Evolutionary conservation across 148 eudicot genomes (phyloP).

Genomic region (Vaccinium macrocarpon): DNA sequence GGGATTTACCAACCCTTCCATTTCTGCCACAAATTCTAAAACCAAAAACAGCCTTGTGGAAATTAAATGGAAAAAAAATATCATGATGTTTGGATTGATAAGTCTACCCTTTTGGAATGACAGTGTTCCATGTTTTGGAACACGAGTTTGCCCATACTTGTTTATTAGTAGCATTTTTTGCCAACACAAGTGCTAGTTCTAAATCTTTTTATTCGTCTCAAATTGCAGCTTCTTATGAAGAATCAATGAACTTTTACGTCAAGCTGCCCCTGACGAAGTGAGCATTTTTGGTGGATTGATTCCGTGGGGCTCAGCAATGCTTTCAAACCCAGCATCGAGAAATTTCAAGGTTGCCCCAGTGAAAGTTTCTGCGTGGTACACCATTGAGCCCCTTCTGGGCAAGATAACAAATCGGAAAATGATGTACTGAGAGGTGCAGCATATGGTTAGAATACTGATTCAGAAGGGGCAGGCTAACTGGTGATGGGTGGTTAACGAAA

Average conservation of each 20-base stretch:
- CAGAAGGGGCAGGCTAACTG: slow-evolving; percentile 13
- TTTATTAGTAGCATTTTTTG: neutral
- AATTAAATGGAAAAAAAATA: neutral
- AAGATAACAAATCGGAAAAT: neutral
- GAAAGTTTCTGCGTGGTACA: neutral
- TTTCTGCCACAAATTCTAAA: neutral
- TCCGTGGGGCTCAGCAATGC: slow-evolving; percentile 10
- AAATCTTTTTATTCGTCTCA: neutral
- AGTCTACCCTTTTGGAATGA: neutral
- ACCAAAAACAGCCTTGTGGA: neutral
- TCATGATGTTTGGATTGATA: neutral
- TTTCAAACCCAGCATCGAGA: slow-evolving; percentile 1
- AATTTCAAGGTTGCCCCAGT: slow-evolving; percentile 6
- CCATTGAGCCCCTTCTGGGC: neutral
- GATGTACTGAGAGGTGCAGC: neutral
- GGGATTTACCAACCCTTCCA: neutral
- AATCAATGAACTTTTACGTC: slow-evolving; percentile 8
- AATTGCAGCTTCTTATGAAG: slow-evolving; percentile 15
- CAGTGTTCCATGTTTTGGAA: neutral
- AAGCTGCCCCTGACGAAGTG: neutral
- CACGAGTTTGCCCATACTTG: neutral
- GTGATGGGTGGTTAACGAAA: slow-evolving; percentile 4
- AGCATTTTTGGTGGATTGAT: slow-evolving; percentile 6
- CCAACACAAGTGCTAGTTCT: neutral
- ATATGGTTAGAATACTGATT: neutral